These are phyloP conservation scores for Apocynum venetum DNA, from an alignment of 257 asterid genomes.

Conservation along the genomic window DNA sequence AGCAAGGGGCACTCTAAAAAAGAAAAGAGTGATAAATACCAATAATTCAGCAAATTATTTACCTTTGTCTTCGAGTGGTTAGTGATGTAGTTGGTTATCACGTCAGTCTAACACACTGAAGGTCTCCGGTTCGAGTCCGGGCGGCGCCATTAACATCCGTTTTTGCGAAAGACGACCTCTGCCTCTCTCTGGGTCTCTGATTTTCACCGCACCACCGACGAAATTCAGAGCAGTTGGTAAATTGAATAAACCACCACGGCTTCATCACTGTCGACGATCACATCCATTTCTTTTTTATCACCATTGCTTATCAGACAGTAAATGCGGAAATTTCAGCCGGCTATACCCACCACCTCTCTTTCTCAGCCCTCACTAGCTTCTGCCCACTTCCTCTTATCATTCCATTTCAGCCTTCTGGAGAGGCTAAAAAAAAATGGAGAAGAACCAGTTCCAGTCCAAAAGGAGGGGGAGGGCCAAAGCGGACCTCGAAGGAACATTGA, in stretches of 20 bases:
- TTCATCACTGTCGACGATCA: not conserved
- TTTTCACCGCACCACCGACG: not conserved
- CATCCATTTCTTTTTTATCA: not conserved
- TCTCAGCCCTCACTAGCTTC: not conserved
- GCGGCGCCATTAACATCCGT: constrained; percentile 31
- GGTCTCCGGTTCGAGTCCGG: constrained; percentile 76
- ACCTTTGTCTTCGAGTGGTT: no score
- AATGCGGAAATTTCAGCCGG: not conserved
- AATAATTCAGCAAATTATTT: no score
- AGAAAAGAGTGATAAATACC: no score
- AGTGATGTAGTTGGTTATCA: constrained; percentile 33
- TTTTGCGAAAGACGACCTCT: no score
- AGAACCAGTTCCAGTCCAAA: not conserved
- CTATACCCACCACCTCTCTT: not conserved
- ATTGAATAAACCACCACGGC: no score
- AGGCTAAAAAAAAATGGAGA: not conserved
- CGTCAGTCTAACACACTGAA: constrained; percentile 99
- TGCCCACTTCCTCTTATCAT: not conserved
- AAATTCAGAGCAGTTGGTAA: not conserved
- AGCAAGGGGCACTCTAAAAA: no score
- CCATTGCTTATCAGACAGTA: not conserved
- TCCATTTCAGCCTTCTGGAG: not conserved
- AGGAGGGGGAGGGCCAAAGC: constrained; percentile 29
- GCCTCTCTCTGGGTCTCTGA: no score
- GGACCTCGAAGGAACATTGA: constrained; percentile 45